phyloP scores from a whole-genome alignment of 1,284 basidiomycete genomes.

The Trametes sp. region DNA sequence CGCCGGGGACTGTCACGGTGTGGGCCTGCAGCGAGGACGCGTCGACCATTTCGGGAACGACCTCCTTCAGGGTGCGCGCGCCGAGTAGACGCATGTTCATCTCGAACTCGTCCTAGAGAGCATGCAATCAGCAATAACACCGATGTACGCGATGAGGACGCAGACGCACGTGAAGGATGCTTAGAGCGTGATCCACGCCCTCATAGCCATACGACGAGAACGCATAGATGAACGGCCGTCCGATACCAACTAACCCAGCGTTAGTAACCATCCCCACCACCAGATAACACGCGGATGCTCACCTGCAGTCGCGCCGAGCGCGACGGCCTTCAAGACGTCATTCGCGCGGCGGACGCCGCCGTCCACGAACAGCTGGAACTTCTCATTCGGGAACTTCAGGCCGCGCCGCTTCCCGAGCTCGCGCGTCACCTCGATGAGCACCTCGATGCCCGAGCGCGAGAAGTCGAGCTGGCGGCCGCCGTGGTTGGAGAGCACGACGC shows the following conservation, averaged over 20 bases:
- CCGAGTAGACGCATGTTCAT: slow-evolving; percentile 93
- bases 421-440: slow-evolving; percentile 87
- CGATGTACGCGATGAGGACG: too few relatives aligned
- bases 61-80: slow-evolving; percentile 78
- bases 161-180: slow-evolving; percentile 74
- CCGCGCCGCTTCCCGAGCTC: slow-evolving; percentile 76
- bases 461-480: slow-evolving; percentile 94
- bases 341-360: slow-evolving; percentile 92
- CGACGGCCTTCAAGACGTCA: slow-evolving; percentile 91
- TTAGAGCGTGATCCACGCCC: slow-evolving; percentile 79
- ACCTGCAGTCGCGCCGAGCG: slow-evolving; percentile 88
- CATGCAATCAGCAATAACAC: neutral
- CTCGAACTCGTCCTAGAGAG: slow-evolving; percentile 86
- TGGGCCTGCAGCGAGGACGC: slow-evolving; percentile 72
- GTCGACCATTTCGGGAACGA: slow-evolving; percentile 91
- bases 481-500: slow-evolving; percentile 92
- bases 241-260: slow-evolving; percentile 59
- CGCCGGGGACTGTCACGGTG: slow-evolving; percentile 68
- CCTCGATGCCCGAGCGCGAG: slow-evolving; percentile 88
- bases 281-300: too few relatives aligned
- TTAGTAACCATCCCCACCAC: neutral
- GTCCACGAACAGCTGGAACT: slow-evolving; percentile 90
- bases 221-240: slow-evolving; percentile 88
- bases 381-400: slow-evolving; percentile 64
- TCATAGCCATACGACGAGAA: slow-evolving; percentile 89